Evolutionary conservation across 2,329 filamentous ascomycete species (phyloP), one percentile per base, ranked within the genome.

Genomic region (Cercospora berteroae): DNA sequence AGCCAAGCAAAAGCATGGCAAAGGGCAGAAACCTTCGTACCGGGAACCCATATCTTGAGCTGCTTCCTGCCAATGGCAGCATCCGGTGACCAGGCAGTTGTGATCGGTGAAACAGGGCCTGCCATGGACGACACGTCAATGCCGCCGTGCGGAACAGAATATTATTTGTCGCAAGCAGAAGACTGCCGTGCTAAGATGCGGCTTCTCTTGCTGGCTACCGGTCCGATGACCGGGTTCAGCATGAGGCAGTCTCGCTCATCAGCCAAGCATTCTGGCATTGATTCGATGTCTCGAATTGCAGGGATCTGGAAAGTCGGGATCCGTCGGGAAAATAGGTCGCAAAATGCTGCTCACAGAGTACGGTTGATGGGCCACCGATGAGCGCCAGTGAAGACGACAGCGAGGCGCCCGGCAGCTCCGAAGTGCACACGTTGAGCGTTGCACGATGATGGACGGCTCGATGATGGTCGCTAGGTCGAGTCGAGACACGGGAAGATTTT

Each of bases 61-160:
- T 29, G 48, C 42, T 65, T 44, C 27, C 52, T 57, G 59, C 57
- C 65, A 63, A 42, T 59, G 42, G 25, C 60, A 48, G 29, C 48
- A 42, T 42, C 36, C 23, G 31, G 33, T 23, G 31, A 42, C 25
- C 36, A 27, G 58, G 25, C 58, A 27, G 16, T 16, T 27, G 16
- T 60, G 60, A 60, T 42, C 48, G 12, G 58, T 42, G 29, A 48
- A 64, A 66, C 60, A 59, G 52, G 66, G 29, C 42, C 50, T 55
- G 27, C 27, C 20, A 55, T 56, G 50, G 57, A 50, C 36, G 66
- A 66, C 63, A 63, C 66, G 63, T 68, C 66, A 60, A 68, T 62
- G 58, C 63, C 56, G 58, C 58, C 58, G 58, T 58, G 50, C 63
- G 58, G 60, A 63, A 63, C 60, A 61, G 59, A 61, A 58, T 25